A percentile compares a stretch with the other conserved stretches of the same genome.
These are phyloP conservation scores for Pyrenophora seminiperda DNA, from an alignment of 2,329 filamentous ascomycete genomes.

Conservation along the genomic window DNA sequence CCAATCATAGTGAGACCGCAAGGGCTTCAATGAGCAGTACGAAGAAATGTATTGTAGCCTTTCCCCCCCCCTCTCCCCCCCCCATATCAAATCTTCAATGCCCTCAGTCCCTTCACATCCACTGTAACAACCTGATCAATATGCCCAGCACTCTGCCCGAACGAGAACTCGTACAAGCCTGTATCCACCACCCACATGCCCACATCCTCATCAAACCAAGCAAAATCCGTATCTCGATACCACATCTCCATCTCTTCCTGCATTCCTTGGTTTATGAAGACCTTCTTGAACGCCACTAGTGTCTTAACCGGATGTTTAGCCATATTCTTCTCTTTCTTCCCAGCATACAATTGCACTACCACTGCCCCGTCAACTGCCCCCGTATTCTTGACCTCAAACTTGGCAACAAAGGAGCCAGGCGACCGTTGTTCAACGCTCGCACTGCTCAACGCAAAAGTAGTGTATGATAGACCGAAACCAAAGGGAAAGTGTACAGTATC, in stretches of 20 bases:
- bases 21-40: not conserved
- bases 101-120: conserved; percentile 25
- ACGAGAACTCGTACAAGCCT: conserved; percentile 40
- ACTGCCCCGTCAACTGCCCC: conserved; percentile 56
- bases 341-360: conserved; percentile 65
- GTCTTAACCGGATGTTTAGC: conserved; percentile 66
- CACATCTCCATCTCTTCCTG: conserved; percentile 61
- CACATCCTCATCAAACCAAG: conserved; percentile 39
- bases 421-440: conserved; percentile 66
- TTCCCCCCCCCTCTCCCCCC: too few relatives aligned
- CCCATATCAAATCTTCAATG: conserved; percentile 23
- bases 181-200: conserved; percentile 39
- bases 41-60: not conserved
- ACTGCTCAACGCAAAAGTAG: conserved; percentile 52
- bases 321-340: conserved; percentile 47
- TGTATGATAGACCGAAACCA: conserved; percentile 49
- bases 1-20: too few relatives aligned
- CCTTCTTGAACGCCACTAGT: conserved; percentile 70
- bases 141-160: conserved; percentile 37
- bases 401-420: conserved; percentile 41
- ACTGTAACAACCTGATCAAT: conserved; percentile 34
- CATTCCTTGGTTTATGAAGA: conserved; percentile 63
- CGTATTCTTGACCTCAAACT: conserved; percentile 57
- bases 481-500: conserved; percentile 58
- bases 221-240: conserved; percentile 34